Percentiles rank a stretch among this genome's conserved stretches.
Conservation (phyloP, 805 yeast genomes). For the Yarrowia divulgata region DNA sequence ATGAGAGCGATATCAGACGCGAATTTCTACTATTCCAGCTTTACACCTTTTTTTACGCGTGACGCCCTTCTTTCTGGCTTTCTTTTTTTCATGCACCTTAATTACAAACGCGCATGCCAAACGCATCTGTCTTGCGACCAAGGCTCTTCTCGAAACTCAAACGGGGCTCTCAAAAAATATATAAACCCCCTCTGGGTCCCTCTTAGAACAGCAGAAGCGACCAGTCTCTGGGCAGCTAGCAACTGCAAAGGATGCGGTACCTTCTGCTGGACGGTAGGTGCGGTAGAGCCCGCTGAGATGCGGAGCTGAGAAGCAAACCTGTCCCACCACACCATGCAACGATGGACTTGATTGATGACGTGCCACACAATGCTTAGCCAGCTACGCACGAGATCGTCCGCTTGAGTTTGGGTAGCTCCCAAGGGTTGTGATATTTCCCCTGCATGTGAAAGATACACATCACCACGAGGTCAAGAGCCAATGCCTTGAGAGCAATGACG, state of each 20-base stretch:
- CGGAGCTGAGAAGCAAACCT: constrained; percentile 34
- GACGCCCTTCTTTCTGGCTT: not conserved
- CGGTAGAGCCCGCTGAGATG: constrained; percentile 32
- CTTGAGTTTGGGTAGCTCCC: constrained; percentile 34
- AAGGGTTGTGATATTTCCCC: constrained; percentile 28
- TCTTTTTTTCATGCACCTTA: constrained; percentile 7
- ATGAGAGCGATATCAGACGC: not conserved
- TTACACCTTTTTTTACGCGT: not conserved
- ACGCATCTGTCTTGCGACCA: not conserved
- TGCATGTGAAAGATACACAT: constrained; percentile 23
- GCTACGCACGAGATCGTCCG: constrained; percentile 19
- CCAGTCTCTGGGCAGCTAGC: constrained; percentile 31
- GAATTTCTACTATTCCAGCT: not conserved
- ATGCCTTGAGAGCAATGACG: constrained; percentile 22
- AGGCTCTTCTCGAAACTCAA: constrained; percentile 11
- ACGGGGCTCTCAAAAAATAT: not conserved
- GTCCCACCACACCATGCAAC: constrained; percentile 20
- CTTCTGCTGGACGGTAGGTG: constrained; percentile 30
- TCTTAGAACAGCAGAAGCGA: constrained; percentile 17
- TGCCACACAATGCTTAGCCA: constrained; percentile 13
- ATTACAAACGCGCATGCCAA: not conserved
- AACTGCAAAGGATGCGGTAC: constrained; percentile 14
- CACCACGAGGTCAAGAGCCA: constrained; percentile 18
- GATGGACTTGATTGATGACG: constrained; percentile 16
- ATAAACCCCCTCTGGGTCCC: constrained; percentile 19